phyloP scores from a whole-genome alignment of 345 rosid species.

The Salix udensis region DNA sequence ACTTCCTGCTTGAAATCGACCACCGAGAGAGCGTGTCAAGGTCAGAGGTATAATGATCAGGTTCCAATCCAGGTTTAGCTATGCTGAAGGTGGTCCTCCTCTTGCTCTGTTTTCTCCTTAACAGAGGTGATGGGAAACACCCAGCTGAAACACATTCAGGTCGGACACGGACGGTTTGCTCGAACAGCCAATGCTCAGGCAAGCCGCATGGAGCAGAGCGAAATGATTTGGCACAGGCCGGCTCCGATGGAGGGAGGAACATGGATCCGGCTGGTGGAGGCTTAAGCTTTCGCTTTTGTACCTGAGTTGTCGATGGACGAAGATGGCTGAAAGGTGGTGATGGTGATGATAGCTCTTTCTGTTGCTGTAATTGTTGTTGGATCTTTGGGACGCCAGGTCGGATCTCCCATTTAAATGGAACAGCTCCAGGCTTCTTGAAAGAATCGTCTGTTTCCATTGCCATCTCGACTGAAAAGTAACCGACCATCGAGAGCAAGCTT shows the following conservation, averaged over 20 bases:
- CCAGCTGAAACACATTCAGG: slow-evolving; percentile 48
- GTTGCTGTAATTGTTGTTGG: slow-evolving; percentile 26
- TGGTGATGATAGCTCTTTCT: slow-evolving; percentile 19
- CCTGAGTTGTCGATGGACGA: slow-evolving; percentile 15
- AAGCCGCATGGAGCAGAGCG: slow-evolving; percentile 56
- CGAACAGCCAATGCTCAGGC: slow-evolving; percentile 53
- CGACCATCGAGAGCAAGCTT: neutral
- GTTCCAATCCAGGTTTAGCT: slow-evolving; percentile 22
- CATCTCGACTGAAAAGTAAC: slow-evolving; percentile 24
- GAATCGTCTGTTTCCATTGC: slow-evolving; percentile 50
- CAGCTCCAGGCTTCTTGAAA: slow-evolving; percentile 65
- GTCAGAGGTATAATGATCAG: slow-evolving; percentile 41
- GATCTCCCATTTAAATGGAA: slow-evolving; percentile 96
- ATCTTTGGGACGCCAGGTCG: slow-evolving; percentile 90
- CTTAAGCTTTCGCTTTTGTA: slow-evolving; percentile 38
- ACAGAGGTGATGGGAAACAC: slow-evolving; percentile 62
- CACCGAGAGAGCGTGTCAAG: slow-evolving; percentile 45
- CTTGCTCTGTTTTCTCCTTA: slow-evolving; percentile 42
- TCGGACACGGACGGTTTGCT: slow-evolving; percentile 33
- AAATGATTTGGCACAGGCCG: slow-evolving; percentile 42
- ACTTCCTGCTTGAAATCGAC: slow-evolving; percentile 60
- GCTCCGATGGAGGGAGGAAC: slow-evolving; percentile 32
- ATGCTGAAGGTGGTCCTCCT: slow-evolving; percentile 13
- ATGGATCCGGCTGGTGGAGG: slow-evolving; percentile 57
- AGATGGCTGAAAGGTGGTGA: slow-evolving; percentile 23